A percentile compares a stretch with the other conserved stretches of the same genome.
These are phyloP conservation scores for Bonia amplexicaulis DNA, from an alignment of 176 grass and related monocot species.

Conservation along the genomic window DNA sequence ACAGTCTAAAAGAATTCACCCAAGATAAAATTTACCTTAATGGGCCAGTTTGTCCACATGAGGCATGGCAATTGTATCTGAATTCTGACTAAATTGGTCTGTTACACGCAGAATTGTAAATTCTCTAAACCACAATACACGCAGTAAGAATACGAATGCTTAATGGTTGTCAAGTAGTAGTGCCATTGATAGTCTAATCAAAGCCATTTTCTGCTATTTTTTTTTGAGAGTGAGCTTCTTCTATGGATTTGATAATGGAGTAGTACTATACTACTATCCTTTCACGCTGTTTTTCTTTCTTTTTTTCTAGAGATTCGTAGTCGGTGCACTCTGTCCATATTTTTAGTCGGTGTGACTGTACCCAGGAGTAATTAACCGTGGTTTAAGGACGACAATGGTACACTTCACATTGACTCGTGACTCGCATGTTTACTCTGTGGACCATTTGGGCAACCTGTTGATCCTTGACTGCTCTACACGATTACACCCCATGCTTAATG, in stretches of 20 bases:
- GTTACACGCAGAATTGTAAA: background rate
- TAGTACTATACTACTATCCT: background rate
- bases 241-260: constrained; percentile 8
- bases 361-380: background rate
- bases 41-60: background rate
- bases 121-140: background rate
- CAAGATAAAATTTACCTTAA: background rate
- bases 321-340: background rate
- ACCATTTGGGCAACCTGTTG: background rate
- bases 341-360: background rate
- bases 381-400: background rate
- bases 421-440: background rate
- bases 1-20: too few relatives aligned
- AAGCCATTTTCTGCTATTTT: too few relatives aligned
- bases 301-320: background rate
- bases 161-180: too few relatives aligned
- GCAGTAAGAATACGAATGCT: background rate
- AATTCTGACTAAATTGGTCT: background rate
- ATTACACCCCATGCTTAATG: background rate
- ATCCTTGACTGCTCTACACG: background rate
- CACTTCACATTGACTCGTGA: background rate
- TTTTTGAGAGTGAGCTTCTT: background rate
- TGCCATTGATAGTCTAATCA: too few relatives aligned
- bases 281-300: background rate
- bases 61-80: background rate